A percentile compares a stretch with the other conserved stretches of the same genome.
phyloP scores from a whole-genome alignment of 2,329 filamentous ascomycete genomes.

The Laburnicola sp. region DNA sequence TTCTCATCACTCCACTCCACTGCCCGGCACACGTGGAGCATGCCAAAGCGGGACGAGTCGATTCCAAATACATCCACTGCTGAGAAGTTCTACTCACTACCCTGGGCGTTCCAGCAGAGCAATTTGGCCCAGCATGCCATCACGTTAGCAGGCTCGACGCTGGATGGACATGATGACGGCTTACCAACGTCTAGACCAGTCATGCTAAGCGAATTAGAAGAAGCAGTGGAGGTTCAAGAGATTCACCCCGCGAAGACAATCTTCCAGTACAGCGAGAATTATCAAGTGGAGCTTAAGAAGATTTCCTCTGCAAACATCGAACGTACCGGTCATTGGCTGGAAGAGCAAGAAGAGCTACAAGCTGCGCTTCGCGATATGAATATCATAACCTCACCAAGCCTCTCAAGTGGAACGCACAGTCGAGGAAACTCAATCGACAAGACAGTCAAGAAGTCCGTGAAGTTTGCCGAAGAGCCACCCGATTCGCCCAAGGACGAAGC shows the following conservation, averaged over 20 bases:
- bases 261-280: slow-evolving; percentile 73
- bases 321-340: slow-evolving; percentile 83
- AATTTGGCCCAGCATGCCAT: slow-evolving; percentile 30
- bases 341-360: slow-evolving; percentile 78
- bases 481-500: slow-evolving; percentile 31
- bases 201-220: slow-evolving; percentile 37
- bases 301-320: slow-evolving; percentile 74
- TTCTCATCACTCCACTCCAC: slow-evolving; percentile 80
- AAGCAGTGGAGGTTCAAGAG: slow-evolving; percentile 55
- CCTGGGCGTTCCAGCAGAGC: slow-evolving; percentile 61
- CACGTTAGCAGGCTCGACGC: slow-evolving; percentile 39
- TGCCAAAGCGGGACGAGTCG: slow-evolving; percentile 46
- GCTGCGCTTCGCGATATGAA: slow-evolving; percentile 64
- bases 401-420: slow-evolving; percentile 36
- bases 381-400: slow-evolving; percentile 46
- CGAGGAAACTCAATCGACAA: slow-evolving; percentile 43
- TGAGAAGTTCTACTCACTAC: slow-evolving; percentile 84
- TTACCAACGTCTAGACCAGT: slow-evolving; percentile 37
- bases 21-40: slow-evolving; percentile 80
- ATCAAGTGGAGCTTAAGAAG: slow-evolving; percentile 72
- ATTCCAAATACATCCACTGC: slow-evolving; percentile 87
- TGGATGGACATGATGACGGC: slow-evolving; percentile 38
- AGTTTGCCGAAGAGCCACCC: slow-evolving; percentile 60
- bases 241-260: slow-evolving; percentile 67
- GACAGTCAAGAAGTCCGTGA: slow-evolving; percentile 71